These are phyloP conservation scores for Hymenoscyphus fructigenus DNA, from an alignment of 2,329 filamentous ascomycete species.

Conservation along the genomic window DNA sequence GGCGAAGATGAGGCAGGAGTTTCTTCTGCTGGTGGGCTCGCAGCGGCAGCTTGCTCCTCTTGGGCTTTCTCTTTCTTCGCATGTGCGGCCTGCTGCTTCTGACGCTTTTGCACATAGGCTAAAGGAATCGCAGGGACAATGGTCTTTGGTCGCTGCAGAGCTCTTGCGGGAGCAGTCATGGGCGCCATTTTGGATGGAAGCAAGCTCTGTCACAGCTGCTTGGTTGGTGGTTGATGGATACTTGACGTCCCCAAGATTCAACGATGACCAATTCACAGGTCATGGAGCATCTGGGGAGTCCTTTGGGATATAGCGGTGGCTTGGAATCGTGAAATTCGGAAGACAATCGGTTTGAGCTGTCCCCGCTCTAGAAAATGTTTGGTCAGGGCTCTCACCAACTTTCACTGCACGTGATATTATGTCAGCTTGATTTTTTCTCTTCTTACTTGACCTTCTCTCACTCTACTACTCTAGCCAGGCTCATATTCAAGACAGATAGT, in stretches of 20 bases:
- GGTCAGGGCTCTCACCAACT: not conserved
- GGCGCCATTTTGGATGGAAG: slow-evolving; percentile 30
- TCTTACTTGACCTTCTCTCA: not conserved
- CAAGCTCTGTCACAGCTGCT: slow-evolving; percentile 10
- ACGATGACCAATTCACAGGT: slow-evolving; percentile 36
- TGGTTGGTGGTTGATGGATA: slow-evolving; percentile 12
- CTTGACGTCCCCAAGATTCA: slow-evolving; percentile 40
- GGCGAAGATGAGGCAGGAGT: slow-evolving; percentile 18
- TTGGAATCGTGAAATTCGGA: slow-evolving; percentile 11
- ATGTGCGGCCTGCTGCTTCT: slow-evolving; percentile 28
- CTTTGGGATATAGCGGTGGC: slow-evolving; percentile 20
- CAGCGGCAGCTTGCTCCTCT: slow-evolving; percentile 17
- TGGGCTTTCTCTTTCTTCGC: slow-evolving; percentile 24
- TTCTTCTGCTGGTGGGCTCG: slow-evolving; percentile 12
- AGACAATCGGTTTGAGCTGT: not conserved
- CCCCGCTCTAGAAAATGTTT: slow-evolving; percentile 1
- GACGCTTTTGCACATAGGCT: slow-evolving; percentile 35
- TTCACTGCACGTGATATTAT: not conserved
- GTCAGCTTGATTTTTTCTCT: not conserved
- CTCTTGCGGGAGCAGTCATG: slow-evolving; percentile 30
- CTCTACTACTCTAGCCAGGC: not conserved
- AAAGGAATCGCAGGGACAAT: slow-evolving; percentile 37
- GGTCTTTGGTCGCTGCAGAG: slow-evolving; percentile 32
- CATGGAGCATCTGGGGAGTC: slow-evolving; percentile 39
- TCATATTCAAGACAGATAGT: not conserved